Evolutionary conservation across 352 stramenopile genomes (phyloP), one percentile per base, ranked within the genome.

Genomic region (Globisporangium spiculum): DNA sequence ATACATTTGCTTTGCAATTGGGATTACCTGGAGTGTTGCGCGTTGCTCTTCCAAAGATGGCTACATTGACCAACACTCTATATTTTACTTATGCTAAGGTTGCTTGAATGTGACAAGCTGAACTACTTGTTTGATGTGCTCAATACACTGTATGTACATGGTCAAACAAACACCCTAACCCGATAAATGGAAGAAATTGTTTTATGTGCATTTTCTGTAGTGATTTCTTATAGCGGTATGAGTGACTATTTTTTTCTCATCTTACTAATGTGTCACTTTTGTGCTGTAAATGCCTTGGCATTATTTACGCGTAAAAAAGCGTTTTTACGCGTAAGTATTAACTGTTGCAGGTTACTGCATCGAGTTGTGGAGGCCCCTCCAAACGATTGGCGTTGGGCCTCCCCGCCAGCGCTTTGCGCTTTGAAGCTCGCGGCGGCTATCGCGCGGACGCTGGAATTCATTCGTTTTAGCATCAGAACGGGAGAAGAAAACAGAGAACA

Each of bases 401-500:
- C 52, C 38, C 30, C 32, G 27, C 32, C 46, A 41, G 60, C 18
- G 26, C 65, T 64, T 71, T 34, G 26, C 38, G 34, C 41, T 68
- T 57, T 58, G 20, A 68, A 64, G 34, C 56, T 48, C 58, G 60
- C 27, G 44, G 55, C 44, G 59, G 27, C 50, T 9, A 56, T 56
- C 50, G 50, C 53, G 16, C 54, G 27, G 63, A 62, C 66, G 27
- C 68, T 53, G 38, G 58, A 58, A 41, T 36, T 70, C 76, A 86
- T 84, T 89, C 69, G 69, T 78, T 74, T 74, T 69, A 67, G 63
- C 73, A 84, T 83, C 79, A 81, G 73, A 89, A 90, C 79, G 79
- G 81, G 80, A 88, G 81, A 90, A 88, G 73, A 84, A 86, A 84
- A 85, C 62, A 75, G 61, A 79, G 76, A 87, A 84, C 65, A 67